Evolutionary conservation across 78 protist genomes (phyloP).

Genomic region (Isochrysis galbana): DNA sequence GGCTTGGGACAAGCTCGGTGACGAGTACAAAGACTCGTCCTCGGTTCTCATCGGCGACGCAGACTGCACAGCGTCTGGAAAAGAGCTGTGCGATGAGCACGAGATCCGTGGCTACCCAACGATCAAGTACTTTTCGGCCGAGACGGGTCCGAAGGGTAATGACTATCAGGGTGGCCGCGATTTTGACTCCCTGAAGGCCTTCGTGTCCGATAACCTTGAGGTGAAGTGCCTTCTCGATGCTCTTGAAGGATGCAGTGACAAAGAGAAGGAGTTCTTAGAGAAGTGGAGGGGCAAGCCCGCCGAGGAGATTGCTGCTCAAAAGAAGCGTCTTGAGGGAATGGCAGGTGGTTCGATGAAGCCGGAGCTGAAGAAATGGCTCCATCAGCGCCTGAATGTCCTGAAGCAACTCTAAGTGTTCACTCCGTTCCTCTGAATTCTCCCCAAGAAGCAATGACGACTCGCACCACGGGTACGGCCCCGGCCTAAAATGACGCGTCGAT

Average conservation of each 20-base stretch:
- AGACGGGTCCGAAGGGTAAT: slow-evolving; percentile 19
- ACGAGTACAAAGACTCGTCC: background rate
- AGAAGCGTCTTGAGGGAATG: slow-evolving; percentile 30
- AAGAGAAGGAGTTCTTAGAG: slow-evolving; percentile 41
- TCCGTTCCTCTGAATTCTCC: too few relatives aligned
- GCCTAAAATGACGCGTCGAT: too few relatives aligned
- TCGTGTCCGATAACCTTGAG: slow-evolving; percentile 22
- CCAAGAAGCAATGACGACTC: too few relatives aligned
- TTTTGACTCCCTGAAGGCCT: background rate
- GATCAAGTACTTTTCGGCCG: slow-evolving; percentile 54
- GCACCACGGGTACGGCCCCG: too few relatives aligned
- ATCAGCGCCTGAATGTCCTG: slow-evolving; percentile 16
- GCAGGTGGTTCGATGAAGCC: slow-evolving; percentile 29
- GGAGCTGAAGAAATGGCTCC: slow-evolving; percentile 18
- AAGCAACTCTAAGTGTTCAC: background rate
- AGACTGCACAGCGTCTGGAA: background rate
- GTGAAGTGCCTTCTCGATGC: slow-evolving; percentile 1
- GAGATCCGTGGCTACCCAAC: slow-evolving; percentile 50
- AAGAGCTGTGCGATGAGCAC: slow-evolving; percentile 20
- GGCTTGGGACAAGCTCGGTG: background rate
- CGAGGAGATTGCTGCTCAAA: background rate
- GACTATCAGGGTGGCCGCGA: slow-evolving; percentile 16
- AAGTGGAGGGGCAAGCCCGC: slow-evolving; percentile 6
- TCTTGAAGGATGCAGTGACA: slow-evolving; percentile 43
- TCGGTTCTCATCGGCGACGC: background rate